Base-by-base conservation (phyloP, 2,329 filamentous ascomycete species). In the Canariomyces notabilis region DNA sequence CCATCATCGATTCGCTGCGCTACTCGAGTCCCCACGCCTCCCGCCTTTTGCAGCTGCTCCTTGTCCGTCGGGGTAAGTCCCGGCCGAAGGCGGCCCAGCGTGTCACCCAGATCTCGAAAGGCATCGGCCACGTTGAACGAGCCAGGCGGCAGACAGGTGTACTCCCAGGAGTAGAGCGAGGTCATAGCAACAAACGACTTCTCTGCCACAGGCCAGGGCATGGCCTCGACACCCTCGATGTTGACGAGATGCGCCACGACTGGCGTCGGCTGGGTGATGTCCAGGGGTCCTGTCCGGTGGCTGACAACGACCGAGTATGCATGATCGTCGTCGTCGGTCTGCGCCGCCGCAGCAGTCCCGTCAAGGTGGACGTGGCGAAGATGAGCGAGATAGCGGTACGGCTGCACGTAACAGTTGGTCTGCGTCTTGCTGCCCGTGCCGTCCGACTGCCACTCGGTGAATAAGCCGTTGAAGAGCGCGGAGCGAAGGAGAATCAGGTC, bases 131-230 rank as follows among this genome's bases (percentile, higher is more conserved):
- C 59, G 45, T 69, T 67, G 37, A 68, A 52, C 0, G 56, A 50
- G 1, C 57, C 48, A 0, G 67, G 56, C 0, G 70, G 69, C 1
- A 65, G 38, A 3, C 55, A 52, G 0, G 61, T 67, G 42, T 73
- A 72, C 5, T 56, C 60, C 71, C 71, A 74, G 37, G 62, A 67
- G 37, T 67, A 50, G 0, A 74, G 50, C 0, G 64, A 68, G 19
- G 60, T 58, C 6, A 74, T 46, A 0, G 53, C 64, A 6, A 71
- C 61, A 9, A 51, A 53, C 2, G 54, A 37, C 3, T 46, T 31
- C 2, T 43, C 33, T 3, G 46, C 18, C 1, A n/a, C n/a, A n/a
- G 58, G 56, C n/a, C 49, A 59, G 0, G n/a, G 36, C 50, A 65
- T 63, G 4, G 46, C 39, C 35, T 66, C 64, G 1, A 69, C 48